Evolutionary conservation across 192 early-diverging fungal species (phyloP), one percentile per base, ranked within the genome.

Genomic region (Lobulomyces angularis): DNA sequence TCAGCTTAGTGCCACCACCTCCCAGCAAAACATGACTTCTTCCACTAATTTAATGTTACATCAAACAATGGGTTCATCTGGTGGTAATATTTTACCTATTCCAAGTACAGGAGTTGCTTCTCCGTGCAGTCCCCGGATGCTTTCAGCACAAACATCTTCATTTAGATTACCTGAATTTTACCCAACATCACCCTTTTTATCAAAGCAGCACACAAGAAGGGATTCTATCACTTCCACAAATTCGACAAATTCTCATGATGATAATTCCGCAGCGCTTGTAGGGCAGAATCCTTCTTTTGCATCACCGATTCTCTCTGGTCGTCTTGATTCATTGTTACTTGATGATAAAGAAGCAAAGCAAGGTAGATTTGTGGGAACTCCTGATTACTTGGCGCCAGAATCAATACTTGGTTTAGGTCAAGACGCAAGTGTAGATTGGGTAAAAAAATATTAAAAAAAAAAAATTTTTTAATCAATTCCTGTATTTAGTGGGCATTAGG

Each of bases 371-470:
- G 79, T 81, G 11, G 86, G 86, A n/a, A 90, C 86, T 11, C 86
- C 86, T 1, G 86, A 90, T 51, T 90, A 90, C 44, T 45, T 90
- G 32, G 86, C 86, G 9, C 86, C 86, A 11, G 86, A 90, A 46
- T 79, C 77, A 43, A 88, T 90, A 28, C 55, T 90, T 21, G 86
- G 86, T 9, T 60, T 81, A 27, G 82, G 83, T 11, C 81, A 90
- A 51, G 84, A 84, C 45, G 64, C 68, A 3, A 78, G 79, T 57
- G 86, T 90, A 6, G 86, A 90, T 61, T 90, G 86, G 86, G 82
- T 85, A 69, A 64, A 26, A 37, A 47, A 33, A 32, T 9, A 35
- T 0, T 50, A 30, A 24, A 18, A 18, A 25, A 1, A 27, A 24
- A 51, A 16, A 1, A 50, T 8, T 32, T 23, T 8, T 19, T 12